Percentiles rank a stretch among this genome's conserved stretches.
Evolutionary conservation across 2,329 filamentous ascomycete species (phyloP).

Genomic region (Alternaria sp.): DNA sequence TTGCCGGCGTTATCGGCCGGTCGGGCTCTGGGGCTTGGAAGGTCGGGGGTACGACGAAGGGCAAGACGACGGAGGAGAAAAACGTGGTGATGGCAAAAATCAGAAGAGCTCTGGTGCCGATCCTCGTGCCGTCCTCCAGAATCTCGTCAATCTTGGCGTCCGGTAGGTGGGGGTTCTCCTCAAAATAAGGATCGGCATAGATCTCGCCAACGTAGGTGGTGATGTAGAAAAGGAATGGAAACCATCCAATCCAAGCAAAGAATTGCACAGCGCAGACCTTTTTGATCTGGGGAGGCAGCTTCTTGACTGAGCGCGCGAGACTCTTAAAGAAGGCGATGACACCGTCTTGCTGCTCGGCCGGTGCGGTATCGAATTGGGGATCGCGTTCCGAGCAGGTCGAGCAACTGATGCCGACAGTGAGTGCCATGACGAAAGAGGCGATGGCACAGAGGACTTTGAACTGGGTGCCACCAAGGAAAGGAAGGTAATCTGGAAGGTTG

Average conservation of each 20-base stretch:
- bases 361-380: slow-evolving; percentile 74
- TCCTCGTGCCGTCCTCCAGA: slow-evolving; percentile 84
- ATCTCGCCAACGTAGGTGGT: slow-evolving; percentile 94
- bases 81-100: slow-evolving; percentile 89
- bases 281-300: slow-evolving; percentile 81
- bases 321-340: slow-evolving; percentile 80
- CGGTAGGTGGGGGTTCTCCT: slow-evolving; percentile 78
- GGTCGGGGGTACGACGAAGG: slow-evolving; percentile 83
- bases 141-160: slow-evolving; percentile 77
- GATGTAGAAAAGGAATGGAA: slow-evolving; percentile 93
- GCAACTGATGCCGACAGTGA: slow-evolving; percentile 76
- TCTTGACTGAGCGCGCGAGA: slow-evolving; percentile 77
- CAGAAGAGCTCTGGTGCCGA: slow-evolving; percentile 88
- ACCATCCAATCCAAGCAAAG: slow-evolving; percentile 94
- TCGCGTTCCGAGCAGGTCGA: slow-evolving; percentile 78
- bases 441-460: slow-evolving; percentile 93
- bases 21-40: slow-evolving; percentile 63
- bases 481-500: slow-evolving; percentile 75
- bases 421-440: slow-evolving; percentile 74
- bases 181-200: slow-evolving; percentile 83
- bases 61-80: slow-evolving; percentile 79
- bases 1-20: slow-evolving; percentile 53
- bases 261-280: slow-evolving; percentile 72
- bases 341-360: slow-evolving; percentile 63
- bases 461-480: slow-evolving; percentile 85